Evolutionary conservation across 1,284 basidiomycete genomes (phyloP).

Genomic region (Sanguinoderma infundibulare): DNA sequence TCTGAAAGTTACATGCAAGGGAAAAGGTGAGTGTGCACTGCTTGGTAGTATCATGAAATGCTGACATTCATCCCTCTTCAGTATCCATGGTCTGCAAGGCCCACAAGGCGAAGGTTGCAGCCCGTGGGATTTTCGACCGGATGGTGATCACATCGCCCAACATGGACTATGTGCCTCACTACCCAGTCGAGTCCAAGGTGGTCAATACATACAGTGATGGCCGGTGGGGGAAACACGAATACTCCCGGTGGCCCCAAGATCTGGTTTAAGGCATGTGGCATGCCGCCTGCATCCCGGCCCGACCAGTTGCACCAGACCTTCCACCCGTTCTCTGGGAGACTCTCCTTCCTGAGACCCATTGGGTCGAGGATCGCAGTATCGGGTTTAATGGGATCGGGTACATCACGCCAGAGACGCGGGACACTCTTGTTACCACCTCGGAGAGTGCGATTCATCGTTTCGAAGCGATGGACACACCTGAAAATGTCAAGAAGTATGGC

Average conservation of each 20-base stretch:
- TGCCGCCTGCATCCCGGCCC: background rate
- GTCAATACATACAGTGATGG: background rate
- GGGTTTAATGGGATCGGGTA: background rate
- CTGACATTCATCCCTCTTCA: too few species aligned
- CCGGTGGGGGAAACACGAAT: slow-evolving; percentile 1
- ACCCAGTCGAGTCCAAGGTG: background rate
- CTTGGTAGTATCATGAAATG: too few species aligned
- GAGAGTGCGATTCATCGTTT: background rate
- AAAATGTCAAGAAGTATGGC: background rate
- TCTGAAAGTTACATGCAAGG: too few species aligned
- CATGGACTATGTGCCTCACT: background rate
- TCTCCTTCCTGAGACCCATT: background rate
- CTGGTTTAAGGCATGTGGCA: background rate
- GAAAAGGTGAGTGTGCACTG: too few species aligned
- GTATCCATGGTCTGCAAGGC: too few species aligned
- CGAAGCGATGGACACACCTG: background rate
- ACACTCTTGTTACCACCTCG: background rate
- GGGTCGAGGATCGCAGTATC: background rate
- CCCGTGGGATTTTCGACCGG: background rate
- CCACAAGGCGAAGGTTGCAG: background rate
- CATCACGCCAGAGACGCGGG: background rate
- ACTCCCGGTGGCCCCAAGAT: background rate
- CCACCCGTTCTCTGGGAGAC: background rate
- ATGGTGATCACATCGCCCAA: background rate
- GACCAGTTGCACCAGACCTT: background rate